Conservation (phyloP, 352 stramenopile species). For the Hyaloperonospora arabidopsidis region DNA sequence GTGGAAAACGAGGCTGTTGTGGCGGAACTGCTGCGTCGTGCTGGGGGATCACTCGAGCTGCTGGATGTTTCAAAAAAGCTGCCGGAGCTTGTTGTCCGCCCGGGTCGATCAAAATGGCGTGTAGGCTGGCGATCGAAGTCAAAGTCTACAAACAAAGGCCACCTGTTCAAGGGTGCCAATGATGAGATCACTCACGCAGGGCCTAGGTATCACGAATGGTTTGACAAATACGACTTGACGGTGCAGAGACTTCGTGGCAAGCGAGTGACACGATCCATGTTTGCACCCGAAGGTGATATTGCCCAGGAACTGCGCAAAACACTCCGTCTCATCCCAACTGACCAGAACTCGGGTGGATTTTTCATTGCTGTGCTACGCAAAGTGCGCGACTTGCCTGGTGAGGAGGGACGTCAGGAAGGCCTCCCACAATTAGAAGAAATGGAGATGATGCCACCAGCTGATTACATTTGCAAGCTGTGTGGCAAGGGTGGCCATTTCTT, state of each 20-base stretch:
- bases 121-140: conserved; percentile 85
- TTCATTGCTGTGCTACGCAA: conserved; percentile 96
- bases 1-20: conserved; percentile 99
- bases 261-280: conserved; percentile 77
- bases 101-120: conserved; percentile 51
- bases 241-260: conserved; percentile 54
- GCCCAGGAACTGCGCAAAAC: conserved; percentile 78
- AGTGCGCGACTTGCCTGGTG: conserved; percentile 42
- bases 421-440: conserved; percentile 45
- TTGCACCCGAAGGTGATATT: conserved; percentile 44
- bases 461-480: conserved; percentile 79
- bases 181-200: conserved; percentile 3
- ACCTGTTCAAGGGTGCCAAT: conserved; percentile 44
- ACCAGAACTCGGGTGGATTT: conserved; percentile 98
- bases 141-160: conserved; percentile 74
- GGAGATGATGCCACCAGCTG: conserved; percentile 31
- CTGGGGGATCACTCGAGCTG: conserved; percentile 83
- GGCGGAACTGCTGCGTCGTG: conserved; percentile 86
- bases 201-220: conserved; percentile 65
- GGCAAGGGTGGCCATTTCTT: conserved; percentile 54
- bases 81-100: conserved; percentile 45
- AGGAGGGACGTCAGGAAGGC: conserved; percentile 36
- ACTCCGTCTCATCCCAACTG: conserved; percentile 92
- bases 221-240: conserved; percentile 50
- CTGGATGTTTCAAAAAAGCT: conserved; percentile 72